Conservation (phyloP, 257 asterid species). For the Haberlea rhodopensis region DNA sequence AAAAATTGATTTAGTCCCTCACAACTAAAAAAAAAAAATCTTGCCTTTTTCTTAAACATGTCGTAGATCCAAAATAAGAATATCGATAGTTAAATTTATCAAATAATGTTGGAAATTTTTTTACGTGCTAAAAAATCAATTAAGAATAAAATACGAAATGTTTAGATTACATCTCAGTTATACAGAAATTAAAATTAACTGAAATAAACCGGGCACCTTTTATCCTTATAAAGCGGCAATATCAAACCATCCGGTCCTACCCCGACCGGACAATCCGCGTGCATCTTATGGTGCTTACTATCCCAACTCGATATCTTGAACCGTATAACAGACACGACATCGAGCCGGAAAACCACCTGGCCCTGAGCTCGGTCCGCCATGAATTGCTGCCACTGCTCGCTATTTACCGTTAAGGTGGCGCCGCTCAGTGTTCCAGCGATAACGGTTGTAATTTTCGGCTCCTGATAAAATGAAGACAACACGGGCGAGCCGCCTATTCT, state of each 20-base stretch:
- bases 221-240: slow-evolving; percentile 39
- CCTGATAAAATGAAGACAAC: slow-evolving; percentile 55
- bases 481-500: slow-evolving; percentile 42
- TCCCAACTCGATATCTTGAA: slow-evolving; percentile 76
- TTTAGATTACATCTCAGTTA: not conserved
- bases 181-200: slow-evolving; percentile 23
- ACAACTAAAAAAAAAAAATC: too few species aligned
- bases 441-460: slow-evolving; percentile 61
- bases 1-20: too few species aligned
- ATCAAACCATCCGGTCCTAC: slow-evolving; percentile 76
- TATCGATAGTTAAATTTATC: too few species aligned
- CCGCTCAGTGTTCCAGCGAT: slow-evolving; percentile 56
- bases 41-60: too few species aligned
- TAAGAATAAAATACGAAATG: too few species aligned
- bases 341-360: slow-evolving; percentile 51
- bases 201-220: slow-evolving; percentile 79
- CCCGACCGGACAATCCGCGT: slow-evolving; percentile 68
- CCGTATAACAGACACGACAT: slow-evolving; percentile 50
- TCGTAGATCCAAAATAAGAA: slow-evolving; percentile 22
- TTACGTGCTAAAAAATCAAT: slow-evolving; percentile 22
- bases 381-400: slow-evolving; percentile 52
- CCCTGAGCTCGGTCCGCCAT: too few species aligned
- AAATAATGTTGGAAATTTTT: slow-evolving; percentile 24
- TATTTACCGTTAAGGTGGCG: slow-evolving; percentile 38
- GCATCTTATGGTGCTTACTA: slow-evolving; percentile 71